These are phyloP conservation scores for Phytophthora sansomeana DNA, from an alignment of 352 stramenopile genomes.

Conservation along the genomic window DNA sequence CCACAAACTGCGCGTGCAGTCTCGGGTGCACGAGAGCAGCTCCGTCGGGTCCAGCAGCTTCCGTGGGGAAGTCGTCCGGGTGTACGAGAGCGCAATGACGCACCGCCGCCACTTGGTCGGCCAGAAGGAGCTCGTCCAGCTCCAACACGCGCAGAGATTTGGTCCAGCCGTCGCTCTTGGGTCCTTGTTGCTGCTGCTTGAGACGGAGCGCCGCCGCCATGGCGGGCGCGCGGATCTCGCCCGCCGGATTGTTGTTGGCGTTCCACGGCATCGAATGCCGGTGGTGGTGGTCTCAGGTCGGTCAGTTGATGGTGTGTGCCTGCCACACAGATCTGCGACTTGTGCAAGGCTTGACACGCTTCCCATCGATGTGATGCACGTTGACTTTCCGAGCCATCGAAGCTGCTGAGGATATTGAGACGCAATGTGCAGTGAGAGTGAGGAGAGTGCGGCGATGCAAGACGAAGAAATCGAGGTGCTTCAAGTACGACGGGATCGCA, in stretches of 20 bases:
- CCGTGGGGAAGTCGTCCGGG: conserved; percentile 62
- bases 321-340: conserved; percentile 27
- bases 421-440: conserved; percentile 5
- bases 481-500: not conserved
- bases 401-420: not conserved
- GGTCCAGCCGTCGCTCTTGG: conserved; percentile 37
- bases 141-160: conserved; percentile 47
- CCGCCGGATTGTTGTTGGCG: conserved; percentile 87
- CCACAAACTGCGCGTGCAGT: conserved; percentile 81
- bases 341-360: conserved; percentile 11
- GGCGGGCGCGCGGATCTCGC: conserved; percentile 79
- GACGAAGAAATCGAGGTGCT: conserved; percentile 16
- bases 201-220: conserved; percentile 63
- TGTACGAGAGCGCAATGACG: conserved; percentile 72
- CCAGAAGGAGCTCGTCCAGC: conserved; percentile 48
- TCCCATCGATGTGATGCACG: not conserved
- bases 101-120: conserved; percentile 27
- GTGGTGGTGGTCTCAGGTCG: conserved; percentile 16
- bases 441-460: conserved; percentile 7
- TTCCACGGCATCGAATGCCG: conserved; percentile 73
- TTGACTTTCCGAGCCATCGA: conserved; percentile 1
- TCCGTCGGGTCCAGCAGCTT: conserved; percentile 11
- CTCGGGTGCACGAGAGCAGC: conserved; percentile 66
- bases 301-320: not conserved
- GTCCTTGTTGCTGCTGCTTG: conserved; percentile 51